Evolutionary conservation across 768 basidiomycete species (phyloP), one percentile per base, ranked within the genome.

Genomic region (Mycena sanguinolenta): DNA sequence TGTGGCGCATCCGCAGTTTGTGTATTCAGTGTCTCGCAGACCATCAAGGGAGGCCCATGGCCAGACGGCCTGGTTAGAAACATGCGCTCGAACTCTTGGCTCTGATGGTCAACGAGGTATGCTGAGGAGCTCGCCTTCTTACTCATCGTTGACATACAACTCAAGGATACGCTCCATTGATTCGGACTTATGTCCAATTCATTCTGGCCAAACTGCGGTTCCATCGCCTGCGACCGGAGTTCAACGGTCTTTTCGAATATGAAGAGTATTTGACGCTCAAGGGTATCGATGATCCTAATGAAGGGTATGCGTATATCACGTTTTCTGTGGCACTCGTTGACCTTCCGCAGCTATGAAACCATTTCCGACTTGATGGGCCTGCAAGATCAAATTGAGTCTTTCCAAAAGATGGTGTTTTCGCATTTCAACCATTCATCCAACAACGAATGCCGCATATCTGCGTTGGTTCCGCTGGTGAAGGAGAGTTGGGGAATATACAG

Each of bases 401-500:
- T 99, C 85, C 97, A 99, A 78, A 96, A 96, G 82, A 92, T 97
- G 86, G 92, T 98, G 67, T 99, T 99, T 77, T 91, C 97, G 12
- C 94, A 96, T 81, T 99, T 99, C 84, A 87, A 91, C 63, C 90
- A 92, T 70, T 95, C 95, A 21, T 85, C 90, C 55, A 98, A 98
- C 78, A 99, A 99, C 73, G 98, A 99, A 82, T 98, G 97, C 80
- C 92, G 97, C 32, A 99, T 99, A 69, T 97, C 97, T 38, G 86
- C 98, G 2, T 84, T 99, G 57, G 98, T 99, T 2, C 97, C 98
- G 27, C 87, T 98, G 16, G 98, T 99, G 63, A 99, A 99, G 82
- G 98, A 99, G 82, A 97, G 95, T 75, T 99, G 97, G 91, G 97
- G 97, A 42, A 99, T 99, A 67, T 99, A 99, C 82, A 89, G 95